phyloP scores from a whole-genome alignment of 352 stramenopile species.

The Peronospora tabacina region DNA sequence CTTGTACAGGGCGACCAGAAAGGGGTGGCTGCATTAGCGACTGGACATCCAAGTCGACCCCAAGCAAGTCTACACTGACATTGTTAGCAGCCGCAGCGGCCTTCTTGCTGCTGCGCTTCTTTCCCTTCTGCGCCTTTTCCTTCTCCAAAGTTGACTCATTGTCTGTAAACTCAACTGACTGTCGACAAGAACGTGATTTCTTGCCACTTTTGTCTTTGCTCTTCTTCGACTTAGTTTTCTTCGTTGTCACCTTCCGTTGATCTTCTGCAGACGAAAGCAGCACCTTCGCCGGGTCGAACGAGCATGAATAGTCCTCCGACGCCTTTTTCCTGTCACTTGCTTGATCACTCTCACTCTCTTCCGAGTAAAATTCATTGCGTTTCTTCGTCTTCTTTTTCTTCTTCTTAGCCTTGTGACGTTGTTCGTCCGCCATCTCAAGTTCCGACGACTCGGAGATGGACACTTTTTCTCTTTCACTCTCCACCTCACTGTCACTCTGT shows the following conservation, averaged over 20 bases:
- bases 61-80: constrained; percentile 41
- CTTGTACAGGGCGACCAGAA: constrained; percentile 8
- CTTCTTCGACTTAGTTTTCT: constrained; percentile 20
- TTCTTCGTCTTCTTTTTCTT: constrained; percentile 36
- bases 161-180: constrained; percentile 37
- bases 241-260: constrained; percentile 11
- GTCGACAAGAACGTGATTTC: constrained; percentile 25
- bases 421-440: constrained; percentile 26
- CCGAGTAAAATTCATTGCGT: constrained; percentile 27
- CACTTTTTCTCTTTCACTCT: constrained; percentile 17
- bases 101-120: constrained; percentile 26
- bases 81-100: constrained; percentile 7
- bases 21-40: constrained; percentile 3
- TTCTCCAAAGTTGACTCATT: constrained; percentile 33
- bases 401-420: constrained; percentile 19
- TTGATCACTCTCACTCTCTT: constrained; percentile 31
- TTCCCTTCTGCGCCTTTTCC: constrained; percentile 33
- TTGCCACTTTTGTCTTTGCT: constrained; percentile 24
- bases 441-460: constrained; percentile 23
- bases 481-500: constrained; percentile 14
- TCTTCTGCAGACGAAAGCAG: constrained; percentile 27
- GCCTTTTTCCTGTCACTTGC: constrained; percentile 24
- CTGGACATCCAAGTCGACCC: constrained; percentile 37
- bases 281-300: constrained; percentile 46
- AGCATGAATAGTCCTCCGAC: constrained; percentile 34